Evolutionary conservation across 768 basidiomycete genomes (phyloP).

Genomic region (Pisolithus albus): DNA sequence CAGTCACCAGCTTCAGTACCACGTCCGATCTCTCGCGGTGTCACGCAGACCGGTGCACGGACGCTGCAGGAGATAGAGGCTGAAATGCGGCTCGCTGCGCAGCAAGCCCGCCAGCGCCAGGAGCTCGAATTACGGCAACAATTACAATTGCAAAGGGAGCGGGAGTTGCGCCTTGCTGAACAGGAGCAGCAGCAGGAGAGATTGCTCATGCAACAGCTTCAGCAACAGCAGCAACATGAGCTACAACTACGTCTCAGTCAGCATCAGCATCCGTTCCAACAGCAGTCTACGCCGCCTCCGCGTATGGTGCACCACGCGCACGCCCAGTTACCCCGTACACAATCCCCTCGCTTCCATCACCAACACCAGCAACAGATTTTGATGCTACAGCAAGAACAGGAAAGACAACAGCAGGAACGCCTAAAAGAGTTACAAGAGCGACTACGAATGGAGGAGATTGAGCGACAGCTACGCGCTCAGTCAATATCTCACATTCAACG

Average conservation of each 20-base stretch:
- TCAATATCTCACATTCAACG: conserved; percentile 44
- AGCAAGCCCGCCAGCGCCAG: conserved; percentile 35
- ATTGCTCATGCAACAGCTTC: conserved; percentile 32
- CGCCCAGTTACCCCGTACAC: conserved; percentile 44
- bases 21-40: conserved; percentile 24
- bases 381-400: conserved; percentile 62
- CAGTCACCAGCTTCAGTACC: neutral
- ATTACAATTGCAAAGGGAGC: conserved; percentile 36
- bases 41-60: conserved; percentile 37
- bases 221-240: conserved; percentile 38
- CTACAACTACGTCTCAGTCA: conserved; percentile 36
- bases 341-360: conserved; percentile 73
- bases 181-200: conserved; percentile 33
- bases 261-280: conserved; percentile 38
- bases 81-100: conserved; percentile 67
- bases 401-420: conserved; percentile 50
- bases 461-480: conserved; percentile 53
- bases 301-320: conserved; percentile 47
- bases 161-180: conserved; percentile 29
- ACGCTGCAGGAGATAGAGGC: conserved; percentile 80
- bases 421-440: conserved; percentile 60
- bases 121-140: conserved; percentile 36
- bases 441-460: conserved; percentile 56
- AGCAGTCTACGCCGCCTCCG: conserved; percentile 54
- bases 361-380: conserved; percentile 69